Evolutionary conservation across 129 eudicot species (phyloP).

Genomic region (Centaurea solstitialis): DNA sequence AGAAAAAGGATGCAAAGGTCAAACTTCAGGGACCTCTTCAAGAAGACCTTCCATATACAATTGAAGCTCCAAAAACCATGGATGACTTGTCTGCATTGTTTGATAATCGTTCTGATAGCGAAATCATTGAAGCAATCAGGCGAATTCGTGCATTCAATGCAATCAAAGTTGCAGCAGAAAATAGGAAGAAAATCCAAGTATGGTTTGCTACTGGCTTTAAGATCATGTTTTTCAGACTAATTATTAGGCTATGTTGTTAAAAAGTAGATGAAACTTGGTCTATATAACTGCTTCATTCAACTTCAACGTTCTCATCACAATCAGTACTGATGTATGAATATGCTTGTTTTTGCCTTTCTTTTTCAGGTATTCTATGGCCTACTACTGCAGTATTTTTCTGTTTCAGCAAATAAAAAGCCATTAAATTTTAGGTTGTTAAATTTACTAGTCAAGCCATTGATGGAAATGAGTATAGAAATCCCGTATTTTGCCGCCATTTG

Average conservation of each 20-base stretch:
- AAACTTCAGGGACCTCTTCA: constrained; percentile 30
- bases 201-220: constrained; percentile 10
- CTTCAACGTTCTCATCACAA: neutral
- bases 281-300: neutral
- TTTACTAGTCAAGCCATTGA: constrained; percentile 88
- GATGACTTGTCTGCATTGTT: constrained; percentile 65
- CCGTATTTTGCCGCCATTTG: constrained; percentile 96
- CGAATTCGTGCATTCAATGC: constrained; percentile 88
- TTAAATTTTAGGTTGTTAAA: constrained; percentile 68
- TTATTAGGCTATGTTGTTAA: neutral
- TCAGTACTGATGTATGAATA: neutral
- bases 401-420: constrained; percentile 77
- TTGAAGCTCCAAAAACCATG: constrained; percentile 84
- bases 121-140: constrained; percentile 81
- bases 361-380: constrained; percentile 90
- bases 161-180: constrained; percentile 84
- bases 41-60: constrained; percentile 84
- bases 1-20: constrained; percentile 31
- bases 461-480: constrained; percentile 91
- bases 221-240: neutral
- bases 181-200: constrained; percentile 93
- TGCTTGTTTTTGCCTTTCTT: neutral
- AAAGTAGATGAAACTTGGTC: neutral
- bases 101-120: constrained; percentile 69
- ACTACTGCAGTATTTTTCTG: constrained; percentile 88